These are phyloP conservation scores for Viridothelium virens DNA, from an alignment of 495 filamentous ascomycete species.

Conservation along the genomic window DNA sequence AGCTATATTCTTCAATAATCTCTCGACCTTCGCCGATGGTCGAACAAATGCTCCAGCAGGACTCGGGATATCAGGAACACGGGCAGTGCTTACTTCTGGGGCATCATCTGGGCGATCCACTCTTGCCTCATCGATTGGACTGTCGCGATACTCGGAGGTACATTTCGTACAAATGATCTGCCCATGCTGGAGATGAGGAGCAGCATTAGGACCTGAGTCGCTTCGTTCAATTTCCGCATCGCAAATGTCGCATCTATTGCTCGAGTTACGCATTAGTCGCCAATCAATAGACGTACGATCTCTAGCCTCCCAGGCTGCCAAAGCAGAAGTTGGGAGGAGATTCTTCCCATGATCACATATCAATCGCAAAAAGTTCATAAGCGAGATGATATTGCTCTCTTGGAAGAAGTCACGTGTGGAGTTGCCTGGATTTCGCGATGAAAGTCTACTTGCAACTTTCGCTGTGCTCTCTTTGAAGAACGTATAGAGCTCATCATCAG, in stretches of 20 bases:
- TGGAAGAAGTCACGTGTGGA: slow-evolving; percentile 5
- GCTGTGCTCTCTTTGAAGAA: slow-evolving; percentile 21
- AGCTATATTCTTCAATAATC: slow-evolving; percentile 23
- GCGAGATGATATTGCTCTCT: slow-evolving; percentile 25
- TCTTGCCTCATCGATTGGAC: neutral
- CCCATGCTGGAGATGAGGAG: neutral
- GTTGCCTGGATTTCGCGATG: neutral
- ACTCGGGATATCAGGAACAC: neutral
- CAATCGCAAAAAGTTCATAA: slow-evolving; percentile 27
- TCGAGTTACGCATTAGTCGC: slow-evolving; percentile 23
- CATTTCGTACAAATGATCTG: neutral
- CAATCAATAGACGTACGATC: slow-evolving; percentile 16
- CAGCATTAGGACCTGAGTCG: neutral
- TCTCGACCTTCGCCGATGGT: slow-evolving; percentile 25
- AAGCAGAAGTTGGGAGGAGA: slow-evolving; percentile 23
- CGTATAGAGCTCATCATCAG: slow-evolving; percentile 26
- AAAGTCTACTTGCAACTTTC: slow-evolving; percentile 7
- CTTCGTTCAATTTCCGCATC: neutral
- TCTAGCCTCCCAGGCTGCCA: slow-evolving; percentile 18
- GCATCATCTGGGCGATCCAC: neutral
- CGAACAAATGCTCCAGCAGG: slow-evolving; percentile 11
- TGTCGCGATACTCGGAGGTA: neutral
- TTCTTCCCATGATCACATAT: slow-evolving; percentile 33
- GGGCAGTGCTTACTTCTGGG: neutral
- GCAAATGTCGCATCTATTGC: slow-evolving; percentile 10